Conservation (phyloP, 495 filamentous ascomycete genomes). For the Podospora pseudopauciseta region DNA sequence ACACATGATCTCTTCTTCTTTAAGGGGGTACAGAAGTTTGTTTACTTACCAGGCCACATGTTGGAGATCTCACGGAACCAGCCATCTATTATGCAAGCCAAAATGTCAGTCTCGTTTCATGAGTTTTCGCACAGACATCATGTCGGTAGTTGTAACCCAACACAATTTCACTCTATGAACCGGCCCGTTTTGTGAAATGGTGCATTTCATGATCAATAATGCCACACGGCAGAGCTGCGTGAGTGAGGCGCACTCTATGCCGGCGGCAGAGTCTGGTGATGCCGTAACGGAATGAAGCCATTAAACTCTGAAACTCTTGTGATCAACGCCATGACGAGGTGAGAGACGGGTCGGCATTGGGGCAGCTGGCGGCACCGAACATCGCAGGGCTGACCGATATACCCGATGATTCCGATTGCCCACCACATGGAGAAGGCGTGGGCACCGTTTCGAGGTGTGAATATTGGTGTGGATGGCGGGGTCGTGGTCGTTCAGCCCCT, state of each 20-base stretch:
- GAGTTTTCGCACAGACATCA: slow-evolving; percentile 4
- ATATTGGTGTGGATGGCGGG: not conserved
- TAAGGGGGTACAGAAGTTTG: not conserved
- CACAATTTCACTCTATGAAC: not conserved
- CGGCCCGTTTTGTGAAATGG: not conserved
- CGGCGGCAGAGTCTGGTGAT: not conserved
- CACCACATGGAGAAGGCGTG: not conserved
- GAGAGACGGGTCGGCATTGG: not conserved
- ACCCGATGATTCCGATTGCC: not conserved
- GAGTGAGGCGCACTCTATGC: not conserved
- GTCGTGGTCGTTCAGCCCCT: not conserved
- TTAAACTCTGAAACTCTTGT: not conserved
- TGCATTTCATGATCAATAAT: not conserved
- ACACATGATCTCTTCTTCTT: not conserved
- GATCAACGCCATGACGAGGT: not conserved
- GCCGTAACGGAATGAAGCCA: not conserved
- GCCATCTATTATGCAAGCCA: slow-evolving; percentile 63
- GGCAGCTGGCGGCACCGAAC: not conserved
- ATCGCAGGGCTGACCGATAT: not conserved
- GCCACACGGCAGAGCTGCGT: not conserved
- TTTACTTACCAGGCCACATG: slow-evolving; percentile 81
- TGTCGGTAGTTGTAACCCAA: slow-evolving; percentile 6
- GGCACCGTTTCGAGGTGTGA: not conserved
- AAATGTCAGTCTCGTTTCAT: slow-evolving; percentile 5
- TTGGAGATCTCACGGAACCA: slow-evolving; percentile 98